Evolutionary conservation across 352 stramenopile genomes (phyloP).

Genomic region (Phytopythium chamaehyphon): DNA sequence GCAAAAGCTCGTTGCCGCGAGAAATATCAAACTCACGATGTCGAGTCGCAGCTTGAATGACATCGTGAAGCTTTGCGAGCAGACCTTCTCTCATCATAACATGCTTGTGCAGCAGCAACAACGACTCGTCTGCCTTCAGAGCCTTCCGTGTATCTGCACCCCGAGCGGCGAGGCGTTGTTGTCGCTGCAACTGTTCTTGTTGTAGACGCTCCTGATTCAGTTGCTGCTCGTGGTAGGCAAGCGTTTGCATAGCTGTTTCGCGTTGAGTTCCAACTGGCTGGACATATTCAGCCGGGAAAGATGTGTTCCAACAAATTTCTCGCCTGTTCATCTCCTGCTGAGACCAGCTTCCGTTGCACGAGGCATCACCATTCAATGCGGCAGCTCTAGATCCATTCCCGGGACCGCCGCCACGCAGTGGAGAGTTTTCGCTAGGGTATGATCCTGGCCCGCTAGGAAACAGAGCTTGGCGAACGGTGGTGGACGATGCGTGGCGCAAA

Average conservation of each 20-base stretch:
- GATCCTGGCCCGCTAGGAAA: conserved; percentile 38
- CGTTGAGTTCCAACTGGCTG: conserved; percentile 18
- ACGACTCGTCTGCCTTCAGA: conserved; percentile 6
- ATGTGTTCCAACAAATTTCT: conserved; percentile 71
- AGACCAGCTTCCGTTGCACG: neutral
- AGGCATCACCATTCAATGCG: neutral
- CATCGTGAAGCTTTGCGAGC: conserved; percentile 39
- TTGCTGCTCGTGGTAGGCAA: conserved; percentile 57
- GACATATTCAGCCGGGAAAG: conserved; percentile 63
- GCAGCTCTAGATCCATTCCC: neutral
- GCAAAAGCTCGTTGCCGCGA: conserved; percentile 49
- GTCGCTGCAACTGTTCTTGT: conserved; percentile 11
- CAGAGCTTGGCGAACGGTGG: conserved; percentile 33
- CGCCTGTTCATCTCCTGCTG: conserved; percentile 37
- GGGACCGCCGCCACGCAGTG: conserved; percentile 12
- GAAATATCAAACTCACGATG: conserved; percentile 33
- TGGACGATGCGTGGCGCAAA: conserved; percentile 25
- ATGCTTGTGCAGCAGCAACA: conserved; percentile 44
- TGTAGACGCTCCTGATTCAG: conserved; percentile 14
- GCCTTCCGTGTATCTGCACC: neutral
- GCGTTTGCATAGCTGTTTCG: conserved; percentile 44
- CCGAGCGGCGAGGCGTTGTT: conserved; percentile 9
- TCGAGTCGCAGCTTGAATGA: conserved; percentile 22
- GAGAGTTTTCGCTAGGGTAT: conserved; percentile 32
- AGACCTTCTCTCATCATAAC: conserved; percentile 58